Percentiles rank a stretch among this genome's conserved stretches.
These are phyloP conservation scores for Aspergillus jensenii DNA, from an alignment of 2,329 filamentous ascomycete species.

Conservation along the genomic window DNA sequence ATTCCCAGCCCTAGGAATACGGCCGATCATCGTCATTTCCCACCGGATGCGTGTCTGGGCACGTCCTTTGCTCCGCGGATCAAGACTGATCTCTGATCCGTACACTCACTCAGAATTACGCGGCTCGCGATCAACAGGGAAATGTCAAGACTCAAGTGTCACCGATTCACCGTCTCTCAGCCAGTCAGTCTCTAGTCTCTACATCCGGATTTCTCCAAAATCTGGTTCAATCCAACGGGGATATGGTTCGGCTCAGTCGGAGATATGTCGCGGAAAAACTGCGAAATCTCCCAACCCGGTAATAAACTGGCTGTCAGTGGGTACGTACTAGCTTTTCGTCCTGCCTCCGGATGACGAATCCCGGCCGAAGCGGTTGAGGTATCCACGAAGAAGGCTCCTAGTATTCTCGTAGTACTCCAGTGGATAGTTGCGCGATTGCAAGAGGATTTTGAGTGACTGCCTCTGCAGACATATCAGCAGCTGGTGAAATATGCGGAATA, in stretches of 20 bases:
- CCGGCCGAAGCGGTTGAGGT: neutral
- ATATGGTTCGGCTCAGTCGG: conserved; percentile 2
- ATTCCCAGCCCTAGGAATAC: neutral
- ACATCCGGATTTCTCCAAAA: conserved; percentile 37
- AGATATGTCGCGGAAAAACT: conserved; percentile 1
- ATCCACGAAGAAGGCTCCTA: neutral
- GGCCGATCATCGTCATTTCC: neutral
- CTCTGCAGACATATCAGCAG: too few species aligned
- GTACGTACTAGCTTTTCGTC: conserved; percentile 3
- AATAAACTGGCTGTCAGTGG: conserved; percentile 5
- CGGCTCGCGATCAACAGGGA: conserved; percentile 21
- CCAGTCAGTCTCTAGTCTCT: too few species aligned
- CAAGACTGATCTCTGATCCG: neutral
- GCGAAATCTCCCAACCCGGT: neutral
- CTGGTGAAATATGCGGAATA: too few species aligned
- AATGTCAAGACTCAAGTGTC: conserved; percentile 13
- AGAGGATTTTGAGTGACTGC: neutral
- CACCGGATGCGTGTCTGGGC: neutral
- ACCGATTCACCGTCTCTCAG: neutral
- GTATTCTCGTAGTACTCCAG: neutral
- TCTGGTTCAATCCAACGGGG: neutral
- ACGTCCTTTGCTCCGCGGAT: neutral
- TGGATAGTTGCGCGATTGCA: neutral
- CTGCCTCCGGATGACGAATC: conserved; percentile 9
- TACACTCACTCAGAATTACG: conserved; percentile 17